Base-by-base conservation (phyloP, 2,329 filamentous ascomycete species). In the Paraphaeosphaeria sporulosa region DNA sequence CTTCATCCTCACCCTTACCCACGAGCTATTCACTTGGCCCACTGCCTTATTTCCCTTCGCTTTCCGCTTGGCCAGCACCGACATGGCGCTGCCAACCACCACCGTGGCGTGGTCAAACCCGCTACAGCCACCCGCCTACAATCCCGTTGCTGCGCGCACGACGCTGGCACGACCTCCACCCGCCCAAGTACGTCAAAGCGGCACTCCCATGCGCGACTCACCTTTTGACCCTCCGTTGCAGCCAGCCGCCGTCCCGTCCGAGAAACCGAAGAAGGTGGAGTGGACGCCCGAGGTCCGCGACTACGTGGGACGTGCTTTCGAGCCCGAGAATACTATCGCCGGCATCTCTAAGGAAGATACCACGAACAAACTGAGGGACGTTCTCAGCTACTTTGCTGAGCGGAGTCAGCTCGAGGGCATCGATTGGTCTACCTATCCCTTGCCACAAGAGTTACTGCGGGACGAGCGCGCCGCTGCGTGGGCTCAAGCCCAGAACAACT, bases 301-400 rank as follows among this genome's bases (percentile, higher is more conserved):
- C 66, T 98, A 97, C 80, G 94, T 98, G 34, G 90, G 93, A 72
- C 89, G 93, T 72, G 94, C 93, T 27, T 98, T 98, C 76, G 88
- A 91, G 53, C 86, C 88, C 27, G 86, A 88, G 60, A 91, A 93
- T 74, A 68, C 71, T 40, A 76, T 82, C 43, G 63, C 74, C 15
- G 80, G 77, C 59, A 80, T 85, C 59, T 73, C 72, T n/a, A 68
- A 68, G 53, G 71, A 84, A 55, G 93, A 96, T 59, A 90, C 97
- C 84, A 91, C 97, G 77, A 83, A 84, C 61, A 96, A 93, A 74
- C 83, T 99, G 64, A 97, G 94, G 79, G 82, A 89, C 62, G 90
- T 93, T 68, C 97, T 99, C 75, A 92, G 90, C 62, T 84, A 89
- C 57, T 92, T 92, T 64, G 93, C 92, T 67, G 90, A 94, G 69